A percentile compares a stretch with the other conserved stretches of the same genome.
Conservation (phyloP, 345 rosid species). For the Brassica napus region Da-Ae NC_063442.1:13535501-13536000, state of each 20-base stretch:
- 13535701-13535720: conserved; percentile 21
- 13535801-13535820: conserved; percentile 18
- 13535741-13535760: not conserved
- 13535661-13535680: conserved; percentile 25
- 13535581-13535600: conserved; percentile 19
- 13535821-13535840: conserved; percentile 15
- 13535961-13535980: not conserved
- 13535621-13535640: conserved; percentile 7
- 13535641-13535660: not conserved
- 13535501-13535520: not conserved
- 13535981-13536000: conserved; percentile 10
- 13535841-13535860: conserved; percentile 24
- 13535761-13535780: conserved; percentile 14
- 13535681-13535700: conserved; percentile 26
- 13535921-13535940: conserved; percentile 8
- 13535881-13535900: conserved; percentile 13
- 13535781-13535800: conserved; percentile 1
- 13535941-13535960: conserved; percentile 23
- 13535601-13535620: not conserved
- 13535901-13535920: conserved; percentile 26
- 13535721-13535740: not conserved
- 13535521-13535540: conserved; percentile 21
- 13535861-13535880: not conserved
- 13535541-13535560: conserved; percentile 20
- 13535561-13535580: not conserved